A percentile compares a stretch with the other conserved stretches of the same genome.
These are phyloP conservation scores for Kalmusia sp. DNA, from an alignment of 2,329 filamentous ascomycete genomes.

Conservation along the genomic window DNA sequence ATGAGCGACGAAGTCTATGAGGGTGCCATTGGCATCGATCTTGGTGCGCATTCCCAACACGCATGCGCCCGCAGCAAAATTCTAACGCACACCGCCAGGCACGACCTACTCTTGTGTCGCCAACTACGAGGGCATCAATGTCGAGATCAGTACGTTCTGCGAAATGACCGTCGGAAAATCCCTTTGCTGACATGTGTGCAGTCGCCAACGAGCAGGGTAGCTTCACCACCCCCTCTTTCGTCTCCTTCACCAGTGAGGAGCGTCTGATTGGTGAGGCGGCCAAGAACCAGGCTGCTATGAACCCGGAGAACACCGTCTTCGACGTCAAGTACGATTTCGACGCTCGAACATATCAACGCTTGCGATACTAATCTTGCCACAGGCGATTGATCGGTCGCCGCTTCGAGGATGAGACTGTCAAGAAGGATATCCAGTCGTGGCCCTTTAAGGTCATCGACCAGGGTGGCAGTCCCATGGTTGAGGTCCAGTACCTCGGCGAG, in stretches of 20 bases:
- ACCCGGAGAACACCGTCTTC: slow-evolving; percentile 97
- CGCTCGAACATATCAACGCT: not conserved
- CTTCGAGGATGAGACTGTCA: slow-evolving; percentile 94
- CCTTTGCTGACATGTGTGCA: slow-evolving; percentile 43
- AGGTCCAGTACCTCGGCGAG: slow-evolving; percentile 96
- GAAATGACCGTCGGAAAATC: slow-evolving; percentile 6
- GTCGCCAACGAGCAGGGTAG: slow-evolving; percentile 99
- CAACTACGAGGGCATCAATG: slow-evolving; percentile 98
- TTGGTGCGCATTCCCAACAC: slow-evolving; percentile 67
- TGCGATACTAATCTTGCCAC: slow-evolving; percentile 37
- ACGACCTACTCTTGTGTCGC: slow-evolving; percentile 99
- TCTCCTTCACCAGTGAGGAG: slow-evolving; percentile 98
- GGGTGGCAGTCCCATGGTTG: slow-evolving; percentile 84
- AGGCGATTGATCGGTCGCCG: slow-evolving; percentile 98
- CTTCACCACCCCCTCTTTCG: slow-evolving; percentile 98
- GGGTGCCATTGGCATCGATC: slow-evolving; percentile 99
- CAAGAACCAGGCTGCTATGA: slow-evolving; percentile 99
- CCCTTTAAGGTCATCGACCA: slow-evolving; percentile 98
- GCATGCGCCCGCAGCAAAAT: slow-evolving; percentile 29
- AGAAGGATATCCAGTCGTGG: slow-evolving; percentile 99
- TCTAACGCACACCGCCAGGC: slow-evolving; percentile 64
- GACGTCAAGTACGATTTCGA: slow-evolving; percentile 85
- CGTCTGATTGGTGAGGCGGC: slow-evolving; percentile 98
- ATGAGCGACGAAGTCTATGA: slow-evolving; percentile 99
- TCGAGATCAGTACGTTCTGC: slow-evolving; percentile 84